phyloP scores from a whole-genome alignment of 306 rosid genomes.

The Luffa aegyptiaca region DNA sequence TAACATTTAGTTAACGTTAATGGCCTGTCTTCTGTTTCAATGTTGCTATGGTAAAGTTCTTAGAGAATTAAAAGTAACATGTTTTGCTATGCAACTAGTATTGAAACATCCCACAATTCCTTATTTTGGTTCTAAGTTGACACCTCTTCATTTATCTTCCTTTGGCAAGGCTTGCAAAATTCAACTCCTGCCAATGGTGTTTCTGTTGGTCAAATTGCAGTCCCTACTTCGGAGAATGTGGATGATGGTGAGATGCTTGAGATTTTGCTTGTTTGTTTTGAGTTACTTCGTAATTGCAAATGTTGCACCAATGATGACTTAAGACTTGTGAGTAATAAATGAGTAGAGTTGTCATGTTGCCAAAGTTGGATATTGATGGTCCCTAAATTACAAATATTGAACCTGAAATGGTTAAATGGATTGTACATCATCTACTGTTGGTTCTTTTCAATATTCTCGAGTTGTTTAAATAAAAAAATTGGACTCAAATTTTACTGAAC shows the following conservation, averaged over 20 bases:
- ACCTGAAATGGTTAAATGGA: background rate
- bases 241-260: slow-evolving; percentile 56
- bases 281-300: background rate
- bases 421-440: background rate
- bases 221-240: slow-evolving; percentile 40
- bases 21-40: background rate
- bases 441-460: background rate
- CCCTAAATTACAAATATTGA: background rate
- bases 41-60: background rate
- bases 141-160: background rate
- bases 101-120: background rate
- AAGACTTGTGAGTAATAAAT: background rate
- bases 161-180: slow-evolving; percentile 6
- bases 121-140: background rate
- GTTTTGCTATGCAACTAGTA: background rate
- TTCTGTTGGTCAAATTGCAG: slow-evolving; percentile 48
- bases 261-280: slow-evolving; percentile 4
- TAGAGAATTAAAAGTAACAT: background rate
- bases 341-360: background rate
- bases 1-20: background rate
- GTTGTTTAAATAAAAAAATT: background rate
- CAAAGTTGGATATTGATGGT: background rate
- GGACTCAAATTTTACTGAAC: background rate
- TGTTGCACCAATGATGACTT: background rate
- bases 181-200: slow-evolving; percentile 10